Base-by-base conservation (phyloP, 2,329 filamentous ascomycete genomes). In the Triangularia setosa region DNA sequence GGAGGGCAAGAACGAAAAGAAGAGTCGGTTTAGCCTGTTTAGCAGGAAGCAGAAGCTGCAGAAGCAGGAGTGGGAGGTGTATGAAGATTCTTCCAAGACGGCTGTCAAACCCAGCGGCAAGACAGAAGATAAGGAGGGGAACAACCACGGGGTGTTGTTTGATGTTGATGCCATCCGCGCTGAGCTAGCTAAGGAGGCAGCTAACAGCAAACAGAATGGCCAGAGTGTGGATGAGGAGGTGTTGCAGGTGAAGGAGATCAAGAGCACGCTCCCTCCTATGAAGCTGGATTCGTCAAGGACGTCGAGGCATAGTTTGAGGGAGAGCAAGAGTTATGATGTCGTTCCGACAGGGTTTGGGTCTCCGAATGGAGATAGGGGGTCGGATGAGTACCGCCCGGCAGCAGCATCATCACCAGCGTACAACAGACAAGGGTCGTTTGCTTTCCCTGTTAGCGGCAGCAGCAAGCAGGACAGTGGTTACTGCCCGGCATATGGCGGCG, bases 141-240 rank as follows among this genome's bases (percentile, higher is more conserved):
- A 76, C 64, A 87, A 86, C 70, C 79, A 80, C 52, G 85, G 85
- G 33, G 90, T 98, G 8, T 82, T 99, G 55, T 99, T 99, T 72
- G 95, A 99, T 72, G 87, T 99, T 56, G 95, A 99, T 72, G 95
- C 95, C 12, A 98, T 99, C 69, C 85, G 92, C 58, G 89, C 92
- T 9, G 91, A 96, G 72, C 80, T 99, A 33, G 91, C 91, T 27
- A 86, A 85, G 58, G 90, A 94, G 67, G 83, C 88, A 40, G 72
- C 76, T 53, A 66, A 68, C 30, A 69, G 70, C 25, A 57, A 62
- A 16, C 58, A 28, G 9, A 58, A 40, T 24, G 69, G 71, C 18
- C 71, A 76, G 23, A 60, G 67, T 7, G 21, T 67, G 44, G 67
- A 70, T 60, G 77, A 79, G 52, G 77, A 75, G 58, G 66, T 83